These are phyloP conservation scores for Dactylonectria estremocensis DNA, from an alignment of 2,329 filamentous ascomycete species.

Conservation along the genomic window DNA sequence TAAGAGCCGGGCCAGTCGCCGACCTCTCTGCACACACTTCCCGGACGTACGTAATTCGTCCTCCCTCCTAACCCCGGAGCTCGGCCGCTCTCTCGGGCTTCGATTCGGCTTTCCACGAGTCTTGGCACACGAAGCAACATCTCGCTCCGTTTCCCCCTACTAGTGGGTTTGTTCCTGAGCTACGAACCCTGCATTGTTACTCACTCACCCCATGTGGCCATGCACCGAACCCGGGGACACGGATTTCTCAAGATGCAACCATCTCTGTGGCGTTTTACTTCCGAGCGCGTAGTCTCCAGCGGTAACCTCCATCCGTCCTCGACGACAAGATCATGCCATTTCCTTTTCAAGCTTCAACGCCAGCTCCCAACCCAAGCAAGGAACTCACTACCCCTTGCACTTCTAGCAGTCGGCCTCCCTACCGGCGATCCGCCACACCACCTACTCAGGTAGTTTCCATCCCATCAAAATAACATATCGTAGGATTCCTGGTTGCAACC, in stretches of 20 bases:
- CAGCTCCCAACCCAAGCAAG: neutral
- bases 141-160: neutral
- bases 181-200: neutral
- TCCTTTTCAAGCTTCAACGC: neutral
- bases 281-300: neutral
- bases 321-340: neutral
- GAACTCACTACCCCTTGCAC: neutral
- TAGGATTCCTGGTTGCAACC: neutral
- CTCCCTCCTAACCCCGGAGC: neutral
- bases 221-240: neutral
- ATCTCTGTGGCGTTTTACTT: neutral
- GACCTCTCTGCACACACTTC: neutral
- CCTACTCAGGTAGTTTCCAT: neutral
- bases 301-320: neutral
- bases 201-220: neutral
- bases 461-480: neutral
- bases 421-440: neutral
- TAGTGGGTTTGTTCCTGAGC: neutral
- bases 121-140: neutral
- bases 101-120: neutral
- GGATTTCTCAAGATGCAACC: neutral
- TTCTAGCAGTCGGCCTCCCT: neutral
- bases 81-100: slow-evolving; percentile 3
- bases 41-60: neutral
- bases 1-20: neutral